Base-by-base conservation (phyloP, 2,329 filamentous ascomycete genomes). In the Penicillium rolfsii region DNA sequence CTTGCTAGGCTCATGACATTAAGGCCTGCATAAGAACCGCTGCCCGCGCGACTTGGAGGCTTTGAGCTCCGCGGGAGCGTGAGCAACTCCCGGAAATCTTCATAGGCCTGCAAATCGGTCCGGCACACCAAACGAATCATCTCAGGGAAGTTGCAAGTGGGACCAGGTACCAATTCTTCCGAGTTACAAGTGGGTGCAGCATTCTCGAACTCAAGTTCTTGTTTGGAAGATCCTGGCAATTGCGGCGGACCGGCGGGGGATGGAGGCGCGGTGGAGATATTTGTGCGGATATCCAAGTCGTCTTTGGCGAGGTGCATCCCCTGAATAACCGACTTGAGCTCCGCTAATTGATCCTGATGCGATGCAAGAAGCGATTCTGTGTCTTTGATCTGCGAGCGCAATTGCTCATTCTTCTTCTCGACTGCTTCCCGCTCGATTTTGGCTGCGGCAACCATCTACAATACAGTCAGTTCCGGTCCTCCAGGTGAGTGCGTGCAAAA, bases 271-370 rank as follows among this genome's bases (percentile, higher is more conserved):
- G 84, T 85, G 14, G 87, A 87, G 19, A 79, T 75, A 9, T 91
- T 90, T n/a, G 87, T 84, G 59, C 85, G 86, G 48, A 83, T 87
- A 53, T 88, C 84, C 66, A 86, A 83, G 67, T 96, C 90, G 67
- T 95, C 91, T 62, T 84, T 85, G 28, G 73, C 68, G 67, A 91
- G 87, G 12, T 86, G 82, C 87, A 97, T 91, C 69, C 89, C 88
- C 77, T 97, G 93, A 87, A 99, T 91, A 64, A 97, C 92, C 22
- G 86, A 83, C 78, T 99, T 99, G 64, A 99, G 85, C 76, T 98
- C 91, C 2, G 90, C 85, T 2, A 99, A 82, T 75, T 99, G 95
- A 75, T 98, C 93, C 73, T 97, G 93, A 70, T 98, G 92, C 0
- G 91, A 97, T 60, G 87, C 88, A 62, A 99, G 85, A 19, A 99